phyloP scores from a whole-genome alignment of 108 stramenopile genomes.

The Fragilariopsis cylindrus region DNA sequence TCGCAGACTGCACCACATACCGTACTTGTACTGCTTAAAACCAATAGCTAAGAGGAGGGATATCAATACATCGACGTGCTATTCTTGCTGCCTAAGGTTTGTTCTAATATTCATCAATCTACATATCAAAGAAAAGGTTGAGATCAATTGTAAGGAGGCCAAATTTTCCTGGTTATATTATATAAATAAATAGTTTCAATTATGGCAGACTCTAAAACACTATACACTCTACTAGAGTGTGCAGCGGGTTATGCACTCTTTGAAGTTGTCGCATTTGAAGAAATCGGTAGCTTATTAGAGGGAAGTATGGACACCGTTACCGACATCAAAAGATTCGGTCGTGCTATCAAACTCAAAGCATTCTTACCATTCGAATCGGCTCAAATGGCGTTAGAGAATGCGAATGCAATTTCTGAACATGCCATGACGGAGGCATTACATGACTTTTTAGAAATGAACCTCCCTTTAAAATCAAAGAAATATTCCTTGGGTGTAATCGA shows the following conservation, averaged over 20 bases:
- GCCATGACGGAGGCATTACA: conserved; percentile 76
- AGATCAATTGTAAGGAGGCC: neutral
- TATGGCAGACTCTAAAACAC: conserved; percentile 39
- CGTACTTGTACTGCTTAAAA: neutral
- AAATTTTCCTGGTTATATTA: neutral
- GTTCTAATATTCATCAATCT: neutral
- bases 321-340: conserved; percentile 88
- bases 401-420: conserved; percentile 88
- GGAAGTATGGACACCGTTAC: conserved; percentile 76
- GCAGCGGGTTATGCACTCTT: conserved; percentile 98
- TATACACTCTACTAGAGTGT: conserved; percentile 91
- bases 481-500: conserved; percentile 89
- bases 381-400: conserved; percentile 92
- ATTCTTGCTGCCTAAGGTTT: neutral
- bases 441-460: conserved; percentile 94
- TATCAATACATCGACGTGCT: neutral
- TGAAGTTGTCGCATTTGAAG: conserved; percentile 95
- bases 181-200: neutral
- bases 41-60: neutral
- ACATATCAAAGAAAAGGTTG: neutral
- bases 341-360: conserved; percentile 95
- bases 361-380: conserved; percentile 97
- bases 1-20: no score
- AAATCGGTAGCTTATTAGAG: conserved; percentile 84
- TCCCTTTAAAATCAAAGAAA: conserved; percentile 87